phyloP scores from a whole-genome alignment of 2,329 filamentous ascomycete genomes.

The Xylaria sp. region DNA sequence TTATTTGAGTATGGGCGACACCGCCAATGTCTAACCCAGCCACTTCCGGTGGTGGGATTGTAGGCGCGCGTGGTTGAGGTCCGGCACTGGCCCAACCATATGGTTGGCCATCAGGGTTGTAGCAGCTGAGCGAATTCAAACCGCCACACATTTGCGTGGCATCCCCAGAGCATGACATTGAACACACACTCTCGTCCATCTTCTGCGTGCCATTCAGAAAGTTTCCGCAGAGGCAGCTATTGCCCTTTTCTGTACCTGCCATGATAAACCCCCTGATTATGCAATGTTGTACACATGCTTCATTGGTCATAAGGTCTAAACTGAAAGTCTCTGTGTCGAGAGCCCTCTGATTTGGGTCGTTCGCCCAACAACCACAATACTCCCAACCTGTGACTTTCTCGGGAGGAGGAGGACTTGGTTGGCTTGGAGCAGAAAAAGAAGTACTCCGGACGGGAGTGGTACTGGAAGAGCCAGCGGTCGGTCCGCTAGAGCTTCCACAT shows the following conservation, averaged over 20 bases:
- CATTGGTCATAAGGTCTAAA: slow-evolving; percentile 43
- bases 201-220: slow-evolving; percentile 52
- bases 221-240: slow-evolving; percentile 61
- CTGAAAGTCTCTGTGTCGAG: slow-evolving; percentile 37
- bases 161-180: slow-evolving; percentile 62
- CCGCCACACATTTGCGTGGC: slow-evolving; percentile 62
- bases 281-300: slow-evolving; percentile 60
- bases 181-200: slow-evolving; percentile 58
- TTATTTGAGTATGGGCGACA: slow-evolving; percentile 43
- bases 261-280: slow-evolving; percentile 55
- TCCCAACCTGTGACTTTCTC: slow-evolving; percentile 43
- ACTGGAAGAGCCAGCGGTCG: slow-evolving; percentile 22
- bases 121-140: slow-evolving; percentile 57
- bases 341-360: slow-evolving; percentile 41
- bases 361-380: slow-evolving; percentile 49
- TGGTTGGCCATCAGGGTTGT: slow-evolving; percentile 52
- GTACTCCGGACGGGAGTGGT: slow-evolving; percentile 12
- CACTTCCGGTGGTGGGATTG: slow-evolving; percentile 42
- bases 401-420: slow-evolving; percentile 39
- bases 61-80: slow-evolving; percentile 43
- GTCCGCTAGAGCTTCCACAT: slow-evolving; percentile 31
- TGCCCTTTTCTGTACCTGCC: slow-evolving; percentile 61
- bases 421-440: slow-evolving; percentile 15
- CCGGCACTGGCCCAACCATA: slow-evolving; percentile 48
- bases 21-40: slow-evolving; percentile 42